Conservation (phyloP, 371 early-diverging fungal species). For the Mortierella sp. region DNA sequence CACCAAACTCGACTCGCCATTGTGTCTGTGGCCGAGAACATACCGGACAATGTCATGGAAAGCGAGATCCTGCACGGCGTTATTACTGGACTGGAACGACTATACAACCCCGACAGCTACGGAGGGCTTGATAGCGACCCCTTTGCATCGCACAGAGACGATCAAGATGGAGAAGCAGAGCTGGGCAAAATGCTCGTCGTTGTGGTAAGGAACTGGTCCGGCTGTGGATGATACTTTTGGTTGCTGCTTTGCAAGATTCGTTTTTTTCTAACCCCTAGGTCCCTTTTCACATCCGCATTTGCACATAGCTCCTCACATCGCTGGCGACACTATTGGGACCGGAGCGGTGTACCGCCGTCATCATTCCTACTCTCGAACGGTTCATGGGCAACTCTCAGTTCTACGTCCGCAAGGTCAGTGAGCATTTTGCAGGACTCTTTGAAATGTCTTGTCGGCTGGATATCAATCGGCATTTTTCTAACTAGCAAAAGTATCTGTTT, state of each 20-base stretch:
- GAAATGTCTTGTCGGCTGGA: neutral
- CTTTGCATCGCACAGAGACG: constrained; percentile 24
- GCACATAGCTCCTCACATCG: constrained; percentile 64
- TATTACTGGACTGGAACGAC: constrained; percentile 58
- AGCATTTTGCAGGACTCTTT: no score
- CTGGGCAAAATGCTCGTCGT: constrained; percentile 72
- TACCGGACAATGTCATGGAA: constrained; percentile 62
- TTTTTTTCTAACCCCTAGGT: constrained; percentile 33
- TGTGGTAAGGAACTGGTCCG: constrained; percentile 58
- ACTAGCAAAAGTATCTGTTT: neutral
- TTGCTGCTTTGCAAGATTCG: neutral
- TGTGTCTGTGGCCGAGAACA: constrained; percentile 63
- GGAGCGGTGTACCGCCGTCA: constrained; percentile 62
- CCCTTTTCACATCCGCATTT: neutral
- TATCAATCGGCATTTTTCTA: neutral
- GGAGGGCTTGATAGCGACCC: constrained; percentile 15
- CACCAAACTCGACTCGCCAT: constrained; percentile 65
- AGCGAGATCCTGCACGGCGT: constrained; percentile 69
- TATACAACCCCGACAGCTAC: constrained; percentile 20
- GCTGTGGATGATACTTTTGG: neutral
- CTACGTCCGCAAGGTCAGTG: constrained; percentile 65
- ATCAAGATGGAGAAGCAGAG: constrained; percentile 64
- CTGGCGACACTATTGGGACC: constrained; percentile 63
- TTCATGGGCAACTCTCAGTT: constrained; percentile 66
- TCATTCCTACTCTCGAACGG: constrained; percentile 67